Conservation (phyloP, 345 rosid species). For the Rhizophora apiculata region DNA sequence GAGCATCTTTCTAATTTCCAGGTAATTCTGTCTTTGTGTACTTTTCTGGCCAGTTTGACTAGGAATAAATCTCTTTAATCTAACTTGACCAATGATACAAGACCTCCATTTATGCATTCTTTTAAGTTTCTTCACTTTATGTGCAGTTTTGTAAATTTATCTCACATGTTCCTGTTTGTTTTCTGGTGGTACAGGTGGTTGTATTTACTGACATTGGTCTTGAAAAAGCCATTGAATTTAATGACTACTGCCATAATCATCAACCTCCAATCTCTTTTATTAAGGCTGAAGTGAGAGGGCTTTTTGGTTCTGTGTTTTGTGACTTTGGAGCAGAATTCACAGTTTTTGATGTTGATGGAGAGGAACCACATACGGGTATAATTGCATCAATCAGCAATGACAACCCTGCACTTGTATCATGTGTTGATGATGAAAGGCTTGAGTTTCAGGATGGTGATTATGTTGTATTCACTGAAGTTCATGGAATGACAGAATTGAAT, state of each 20-base stretch:
- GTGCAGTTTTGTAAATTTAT: background rate
- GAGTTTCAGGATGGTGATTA: slow-evolving; percentile 96
- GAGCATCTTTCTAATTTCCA: slow-evolving; percentile 81
- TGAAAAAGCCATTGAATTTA: slow-evolving; percentile 68
- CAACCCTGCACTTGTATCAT: slow-evolving; percentile 75
- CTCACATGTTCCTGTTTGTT: background rate
- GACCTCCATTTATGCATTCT: background rate
- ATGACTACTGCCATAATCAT: slow-evolving; percentile 82
- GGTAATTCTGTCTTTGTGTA: slow-evolving; percentile 35
- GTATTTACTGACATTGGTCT: slow-evolving; percentile 79
- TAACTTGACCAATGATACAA: too few relatives aligned
- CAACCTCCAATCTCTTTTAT: slow-evolving; percentile 89
- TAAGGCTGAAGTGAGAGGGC: slow-evolving; percentile 93
- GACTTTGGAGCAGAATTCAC: slow-evolving; percentile 94
- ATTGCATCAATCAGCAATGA: slow-evolving; percentile 93
- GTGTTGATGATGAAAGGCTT: slow-evolving; percentile 96
- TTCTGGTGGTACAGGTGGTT: slow-evolving; percentile 64
- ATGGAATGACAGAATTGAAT: slow-evolving; percentile 89
- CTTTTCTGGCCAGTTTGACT: background rate
- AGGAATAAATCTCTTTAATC: background rate
- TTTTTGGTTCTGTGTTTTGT: slow-evolving; percentile 92
- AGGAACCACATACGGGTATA: slow-evolving; percentile 93
- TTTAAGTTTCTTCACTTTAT: background rate
- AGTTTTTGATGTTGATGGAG: slow-evolving; percentile 91
- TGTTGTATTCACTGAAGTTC: slow-evolving; percentile 93